Base-by-base conservation (phyloP, 2,329 filamentous ascomycete genomes). In the Phialemoniopsis sp. region DNA sequence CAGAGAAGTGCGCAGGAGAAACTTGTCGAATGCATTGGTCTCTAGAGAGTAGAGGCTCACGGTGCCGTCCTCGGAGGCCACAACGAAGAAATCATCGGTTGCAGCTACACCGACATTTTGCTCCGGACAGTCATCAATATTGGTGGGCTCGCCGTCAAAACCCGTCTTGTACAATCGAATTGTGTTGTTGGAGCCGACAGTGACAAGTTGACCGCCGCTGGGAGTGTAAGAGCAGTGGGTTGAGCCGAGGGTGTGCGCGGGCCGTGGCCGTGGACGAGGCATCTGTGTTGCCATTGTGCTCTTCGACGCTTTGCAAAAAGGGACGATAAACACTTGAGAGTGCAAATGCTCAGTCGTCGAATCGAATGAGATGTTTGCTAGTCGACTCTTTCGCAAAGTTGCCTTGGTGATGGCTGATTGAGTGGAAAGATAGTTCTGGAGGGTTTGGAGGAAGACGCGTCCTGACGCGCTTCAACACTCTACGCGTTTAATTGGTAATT, bases 31-130 rank as follows among this genome's bases (percentile, higher is more conserved):
- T 19, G 71, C 63, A 53, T 83, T 82, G 3, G 78, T 80, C 41
- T 78, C 73, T 36, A 96, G 74, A n/a, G 86, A 87, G 68, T 94
- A 98, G 52, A 89, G 80, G 69, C 86, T 95, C 54, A 98, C 89
- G n/a, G 86, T 93, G 55, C 94, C 93, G 65, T 97, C 90, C 62
- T 98, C 91, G 15, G 88, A 87, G 19, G 89, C 93, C 45, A 89
- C 82, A 33, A 97, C 80, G 58, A 96, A 95, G 61, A 87, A 89
- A 44, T 85, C 80, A 56, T 91, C 77, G 29, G 80, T 79, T 15
- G 89, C 81, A 21, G 81, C 85, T 16, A 97, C 79, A 26, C 85
- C 82, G 15, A 87, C 73, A 56, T 95, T 95, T 48, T 87, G 85
- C 51, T 96, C 91, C 44, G 86, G 85, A 39, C 85, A 89, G 47